These are phyloP conservation scores for Suillus americanus DNA, from an alignment of 768 basidiomycete genomes.

Conservation along the genomic window DNA sequence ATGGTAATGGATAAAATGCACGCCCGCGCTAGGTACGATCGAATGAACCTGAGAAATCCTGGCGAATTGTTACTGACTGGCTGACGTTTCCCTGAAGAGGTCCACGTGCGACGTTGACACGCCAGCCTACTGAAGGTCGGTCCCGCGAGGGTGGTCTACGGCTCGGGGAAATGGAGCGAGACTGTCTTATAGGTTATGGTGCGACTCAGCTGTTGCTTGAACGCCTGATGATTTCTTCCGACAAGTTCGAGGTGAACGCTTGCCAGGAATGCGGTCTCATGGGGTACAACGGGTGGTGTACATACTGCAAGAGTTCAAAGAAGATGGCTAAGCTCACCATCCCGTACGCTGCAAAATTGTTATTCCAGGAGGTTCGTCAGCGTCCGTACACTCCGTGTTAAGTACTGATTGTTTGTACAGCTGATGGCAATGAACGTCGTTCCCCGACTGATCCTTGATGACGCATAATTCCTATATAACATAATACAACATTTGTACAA, in stretches of 20 bases:
- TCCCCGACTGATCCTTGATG: conserved; percentile 84
- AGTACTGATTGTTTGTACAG: conserved; percentile 37
- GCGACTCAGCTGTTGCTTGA: conserved; percentile 95
- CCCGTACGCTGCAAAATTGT: conserved; percentile 91
- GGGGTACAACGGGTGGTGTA: conserved; percentile 95
- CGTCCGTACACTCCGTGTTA: conserved; percentile 1
- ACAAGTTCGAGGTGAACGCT: conserved; percentile 96
- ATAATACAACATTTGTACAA: neutral
- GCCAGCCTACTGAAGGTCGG: conserved; percentile 98
- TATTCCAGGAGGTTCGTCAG: conserved; percentile 80
- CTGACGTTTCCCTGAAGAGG: conserved; percentile 53
- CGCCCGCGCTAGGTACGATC: conserved; percentile 82
- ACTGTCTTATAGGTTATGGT: conserved; percentile 98
- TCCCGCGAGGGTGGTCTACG: conserved; percentile 97
- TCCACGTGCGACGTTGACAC: conserved; percentile 92
- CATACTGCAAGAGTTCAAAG: conserved; percentile 98
- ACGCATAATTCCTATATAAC: conserved; percentile 43
- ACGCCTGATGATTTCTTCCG: conserved; percentile 98
- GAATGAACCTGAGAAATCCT: conserved; percentile 12
- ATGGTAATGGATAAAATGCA: conserved; percentile 99
- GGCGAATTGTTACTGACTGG: conserved; percentile 11
- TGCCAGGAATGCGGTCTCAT: conserved; percentile 93
- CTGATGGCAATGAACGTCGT: conserved; percentile 98
- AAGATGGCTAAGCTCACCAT: conserved; percentile 94
- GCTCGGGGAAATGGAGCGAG: conserved; percentile 98